These are phyloP conservation scores for Geotrichum fermentans DNA, from an alignment of 1,139 yeast species.

Conservation along the genomic window DNA sequence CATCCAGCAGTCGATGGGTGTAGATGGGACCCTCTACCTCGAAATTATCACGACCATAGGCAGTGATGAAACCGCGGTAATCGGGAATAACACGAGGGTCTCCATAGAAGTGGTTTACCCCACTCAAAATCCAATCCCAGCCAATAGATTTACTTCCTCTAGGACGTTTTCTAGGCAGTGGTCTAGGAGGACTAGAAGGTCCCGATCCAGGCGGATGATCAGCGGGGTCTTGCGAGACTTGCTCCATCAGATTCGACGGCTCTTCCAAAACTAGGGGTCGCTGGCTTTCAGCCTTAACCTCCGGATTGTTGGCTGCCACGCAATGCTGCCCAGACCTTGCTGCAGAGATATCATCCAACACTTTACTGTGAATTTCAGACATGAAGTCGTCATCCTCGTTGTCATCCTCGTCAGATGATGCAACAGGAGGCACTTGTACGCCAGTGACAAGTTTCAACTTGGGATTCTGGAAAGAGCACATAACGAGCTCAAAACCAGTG, in stretches of 20 bases:
- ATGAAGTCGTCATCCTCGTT: conserved; percentile 22
- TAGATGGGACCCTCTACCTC: conserved; percentile 42
- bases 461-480: conserved; percentile 48
- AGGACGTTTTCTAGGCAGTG: conserved; percentile 16
- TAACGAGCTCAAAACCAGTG: conserved; percentile 51
- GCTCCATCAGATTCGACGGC: too few relatives aligned
- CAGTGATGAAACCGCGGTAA: conserved; percentile 48
- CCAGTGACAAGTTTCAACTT: conserved; percentile 44
- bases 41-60: conserved; percentile 43
- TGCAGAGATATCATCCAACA: background rate
- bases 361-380: background rate
- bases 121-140: conserved; percentile 45
- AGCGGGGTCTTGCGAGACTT: too few relatives aligned
- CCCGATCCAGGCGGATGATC: conserved; percentile 20
- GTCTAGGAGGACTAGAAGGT: background rate
- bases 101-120: conserved; percentile 42
- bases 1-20: conserved; percentile 43
- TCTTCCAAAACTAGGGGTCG: background rate
- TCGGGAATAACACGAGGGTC: conserved; percentile 48
- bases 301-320: background rate
- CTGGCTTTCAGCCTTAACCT: background rate
- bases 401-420: too few relatives aligned
- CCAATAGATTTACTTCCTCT: conserved; percentile 29
- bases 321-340: background rate
- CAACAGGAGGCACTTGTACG: conserved; percentile 41